A percentile compares a stretch with the other conserved stretches of the same genome.
These are phyloP conservation scores for Fermentozyma sake DNA, from an alignment of 1,139 yeast species.

Conservation along the genomic window DNA sequence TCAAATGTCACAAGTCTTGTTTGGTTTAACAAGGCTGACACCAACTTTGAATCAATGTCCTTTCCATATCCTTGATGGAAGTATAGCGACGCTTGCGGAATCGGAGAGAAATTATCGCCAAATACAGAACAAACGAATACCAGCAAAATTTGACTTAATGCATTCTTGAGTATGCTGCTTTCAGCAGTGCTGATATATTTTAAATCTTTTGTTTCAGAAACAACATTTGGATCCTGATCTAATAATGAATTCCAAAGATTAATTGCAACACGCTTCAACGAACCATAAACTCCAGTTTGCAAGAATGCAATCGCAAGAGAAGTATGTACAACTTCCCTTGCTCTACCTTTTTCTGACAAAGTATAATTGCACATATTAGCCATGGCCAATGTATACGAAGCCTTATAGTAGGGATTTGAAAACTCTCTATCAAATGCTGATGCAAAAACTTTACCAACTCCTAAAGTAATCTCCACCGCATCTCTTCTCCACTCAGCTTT, in stretches of 20 bases:
- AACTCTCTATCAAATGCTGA: conserved; percentile 20
- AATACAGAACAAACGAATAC: conserved; percentile 37
- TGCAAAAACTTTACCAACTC: conserved; percentile 29
- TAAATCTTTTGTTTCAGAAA: conserved; percentile 26
- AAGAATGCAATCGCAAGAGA: conserved; percentile 44
- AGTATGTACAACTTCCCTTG: conserved; percentile 32
- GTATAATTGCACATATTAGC: conserved; percentile 25
- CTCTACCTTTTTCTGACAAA: conserved; percentile 27
- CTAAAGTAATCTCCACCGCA: conserved; percentile 38
- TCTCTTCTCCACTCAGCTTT: conserved; percentile 30
- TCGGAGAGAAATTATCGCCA: conserved; percentile 16
- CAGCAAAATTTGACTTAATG: conserved; percentile 37
- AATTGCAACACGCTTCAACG: conserved; percentile 18
- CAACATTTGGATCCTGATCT: conserved; percentile 15
- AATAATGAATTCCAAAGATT: conserved; percentile 20
- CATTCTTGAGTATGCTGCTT: conserved; percentile 36
- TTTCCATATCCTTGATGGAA: conserved; percentile 20
- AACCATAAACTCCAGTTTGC: conserved; percentile 41
- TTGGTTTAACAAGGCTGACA: conserved; percentile 36
- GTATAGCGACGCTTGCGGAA: conserved; percentile 23
- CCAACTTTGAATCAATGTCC: conserved; percentile 17
- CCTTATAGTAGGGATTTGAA: conserved; percentile 12
- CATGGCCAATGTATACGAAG: conserved; percentile 7
- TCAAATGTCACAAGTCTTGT: conserved; percentile 35
- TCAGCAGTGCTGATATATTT: conserved; percentile 32